Percentiles rank a stretch among this genome's conserved stretches.
Evolutionary conservation across 1,284 basidiomycete genomes (phyloP).

Genomic region (Takashimella koratensis): DNA sequence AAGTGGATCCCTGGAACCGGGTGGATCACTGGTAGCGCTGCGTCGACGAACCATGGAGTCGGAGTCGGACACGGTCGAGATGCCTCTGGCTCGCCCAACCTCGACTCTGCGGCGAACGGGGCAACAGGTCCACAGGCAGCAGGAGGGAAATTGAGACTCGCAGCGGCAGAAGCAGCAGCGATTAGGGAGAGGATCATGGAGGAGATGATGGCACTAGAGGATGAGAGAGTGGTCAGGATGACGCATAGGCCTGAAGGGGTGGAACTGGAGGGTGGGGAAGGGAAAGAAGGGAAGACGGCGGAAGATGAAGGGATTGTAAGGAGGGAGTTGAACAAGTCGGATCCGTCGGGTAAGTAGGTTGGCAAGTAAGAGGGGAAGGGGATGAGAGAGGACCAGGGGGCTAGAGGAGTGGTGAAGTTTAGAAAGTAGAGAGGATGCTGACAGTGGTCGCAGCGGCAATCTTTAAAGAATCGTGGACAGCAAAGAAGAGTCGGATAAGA

Average conservation of each 20-base stretch:
- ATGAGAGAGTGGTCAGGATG: constrained; percentile 95
- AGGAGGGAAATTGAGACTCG: constrained; percentile 61
- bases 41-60: not conserved
- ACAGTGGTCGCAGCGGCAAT: constrained; percentile 66
- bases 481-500: constrained; percentile 93
- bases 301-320: constrained; percentile 91
- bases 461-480: constrained; percentile 91
- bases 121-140: constrained; percentile 18
- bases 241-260: constrained; percentile 63
- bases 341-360: constrained; percentile 69
- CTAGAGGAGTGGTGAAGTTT: not conserved
- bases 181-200: constrained; percentile 97
- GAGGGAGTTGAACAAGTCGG: constrained; percentile 90
- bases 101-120: too few species aligned
- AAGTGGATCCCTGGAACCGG: constrained; percentile 66
- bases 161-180: constrained; percentile 74
- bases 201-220: constrained; percentile 95
- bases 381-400: not conserved
- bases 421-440: too few species aligned
- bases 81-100: not conserved
- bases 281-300: constrained; percentile 56
- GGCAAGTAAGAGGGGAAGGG: not conserved
- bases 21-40: constrained; percentile 54
- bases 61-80: not conserved
- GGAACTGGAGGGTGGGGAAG: constrained; percentile 46